Evolutionary conservation across 257 asterid species (phyloP).

Genomic region (Ballota nigra): DNA sequence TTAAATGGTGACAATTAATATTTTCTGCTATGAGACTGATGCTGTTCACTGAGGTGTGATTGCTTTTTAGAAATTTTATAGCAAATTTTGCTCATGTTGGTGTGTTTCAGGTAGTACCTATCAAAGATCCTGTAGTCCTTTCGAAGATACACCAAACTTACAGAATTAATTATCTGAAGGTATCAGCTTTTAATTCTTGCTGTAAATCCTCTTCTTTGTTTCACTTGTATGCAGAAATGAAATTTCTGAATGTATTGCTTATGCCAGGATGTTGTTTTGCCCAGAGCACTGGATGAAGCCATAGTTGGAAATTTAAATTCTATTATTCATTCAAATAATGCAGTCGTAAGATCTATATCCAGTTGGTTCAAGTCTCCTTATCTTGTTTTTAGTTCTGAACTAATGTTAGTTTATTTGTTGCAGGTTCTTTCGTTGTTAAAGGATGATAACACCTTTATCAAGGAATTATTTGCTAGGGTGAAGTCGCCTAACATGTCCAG

Average conservation of each 20-base stretch:
- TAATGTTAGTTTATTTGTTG: conserved; percentile 27
- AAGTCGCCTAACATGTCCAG: conserved; percentile 57
- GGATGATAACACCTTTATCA: conserved; percentile 79
- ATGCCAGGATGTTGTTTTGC: conserved; percentile 84
- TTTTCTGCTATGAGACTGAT: conserved; percentile 3
- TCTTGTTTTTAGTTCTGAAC: conserved; percentile 10
- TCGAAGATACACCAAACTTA: conserved; percentile 96
- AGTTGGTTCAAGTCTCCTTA: conserved; percentile 14
- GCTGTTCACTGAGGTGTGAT: conserved; percentile 3
- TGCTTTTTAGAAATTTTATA: conserved; percentile 5
- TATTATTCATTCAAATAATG: conserved; percentile 80
- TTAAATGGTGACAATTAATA: conserved; percentile 1
- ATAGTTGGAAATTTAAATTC: conserved; percentile 67
- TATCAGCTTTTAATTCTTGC: conserved; percentile 25
- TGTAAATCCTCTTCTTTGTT: background rate
- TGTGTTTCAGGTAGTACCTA: conserved; percentile 70
- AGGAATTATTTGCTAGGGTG: conserved; percentile 81
- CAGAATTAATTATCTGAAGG: conserved; percentile 91
- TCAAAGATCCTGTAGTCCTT: conserved; percentile 69
- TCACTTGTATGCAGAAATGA: background rate
- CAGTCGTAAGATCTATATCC: conserved; percentile 56
- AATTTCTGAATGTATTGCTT: conserved; percentile 29
- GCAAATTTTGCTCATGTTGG: conserved; percentile 21
- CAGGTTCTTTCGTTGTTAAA: conserved; percentile 87
- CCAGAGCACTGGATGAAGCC: conserved; percentile 75